Base-by-base conservation (phyloP, 2,329 filamentous ascomycete genomes). In the Massarina eburnea region DNA sequence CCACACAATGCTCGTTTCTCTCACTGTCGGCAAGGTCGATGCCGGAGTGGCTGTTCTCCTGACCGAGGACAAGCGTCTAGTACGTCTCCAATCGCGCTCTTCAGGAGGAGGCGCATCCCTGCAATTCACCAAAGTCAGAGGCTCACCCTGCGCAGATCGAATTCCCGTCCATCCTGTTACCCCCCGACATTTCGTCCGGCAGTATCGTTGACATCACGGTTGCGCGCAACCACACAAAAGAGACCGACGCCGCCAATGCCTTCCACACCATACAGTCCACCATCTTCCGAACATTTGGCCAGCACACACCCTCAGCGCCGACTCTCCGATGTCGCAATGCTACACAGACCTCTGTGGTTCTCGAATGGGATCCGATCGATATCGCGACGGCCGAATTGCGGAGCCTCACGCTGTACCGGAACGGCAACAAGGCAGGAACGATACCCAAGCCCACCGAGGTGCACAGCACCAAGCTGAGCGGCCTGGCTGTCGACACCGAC, bases 21-120 rank as follows among this genome's bases (percentile, higher is more conserved):
- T 99, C 69, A 97, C 92, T 40, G 94, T 99, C 73, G 94, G 94
- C 79, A 99, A 99, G 78, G 94, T 99, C 74, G 94, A 99, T 74
- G 94, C 94, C 64, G 94, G 94, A 74, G 92, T 99, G 68, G 95
- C 94, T 39, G 94, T 99, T 52, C 85, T 99, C 44, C 78, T 99
- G 66, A 99, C 94, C 38, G 88, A 95, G 68, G 94, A 99, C 73
- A 97, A 97, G 75, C 86, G 94, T 68, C 81, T 99, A 63, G 92
- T 96, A 83, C 66, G 85, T 72, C 50, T 34, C 38, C 52, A 58
- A 58, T 54, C 48, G 54, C 46, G 45, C 32, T 44, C 38, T 32
- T 45, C 27, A 41, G 36, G 49, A 55, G 49, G 56, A 50, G 26
- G 46, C 52, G 43, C 46, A 58, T 51, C 49, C 52, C 47, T 58